Percentiles rank a stretch among this genome's conserved stretches.
phyloP scores from a whole-genome alignment of 2,329 filamentous ascomycete genomes.

The Lecanicillium sp. region DNA sequence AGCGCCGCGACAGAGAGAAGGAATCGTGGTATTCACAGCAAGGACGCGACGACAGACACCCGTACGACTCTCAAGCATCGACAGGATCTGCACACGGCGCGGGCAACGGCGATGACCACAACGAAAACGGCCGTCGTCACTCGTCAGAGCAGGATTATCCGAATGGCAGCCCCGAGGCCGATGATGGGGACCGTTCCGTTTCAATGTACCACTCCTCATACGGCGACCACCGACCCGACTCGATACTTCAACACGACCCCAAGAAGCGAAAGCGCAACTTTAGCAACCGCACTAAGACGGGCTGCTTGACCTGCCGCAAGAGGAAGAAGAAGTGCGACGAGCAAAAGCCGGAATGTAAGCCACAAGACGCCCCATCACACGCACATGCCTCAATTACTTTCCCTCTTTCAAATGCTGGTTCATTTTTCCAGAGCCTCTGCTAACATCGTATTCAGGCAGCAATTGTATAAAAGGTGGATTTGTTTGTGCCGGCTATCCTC shows the following conservation, averaged over 20 bases:
- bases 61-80: slow-evolving; percentile 18
- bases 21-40: slow-evolving; percentile 43
- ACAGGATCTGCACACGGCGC: not conserved
- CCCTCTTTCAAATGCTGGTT: too few species aligned
- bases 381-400: too few species aligned
- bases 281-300: slow-evolving; percentile 92
- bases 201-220: slow-evolving; percentile 34
- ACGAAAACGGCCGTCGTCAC: slow-evolving; percentile 35
- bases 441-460: slow-evolving; percentile 59
- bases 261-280: slow-evolving; percentile 76
- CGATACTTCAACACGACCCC: slow-evolving; percentile 48
- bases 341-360: slow-evolving; percentile 82
- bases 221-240: slow-evolving; percentile 40
- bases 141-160: slow-evolving; percentile 40
- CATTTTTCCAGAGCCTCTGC: too few species aligned
- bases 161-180: slow-evolving; percentile 46
- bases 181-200: slow-evolving; percentile 31
- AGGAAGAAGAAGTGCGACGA: slow-evolving; percentile 99
- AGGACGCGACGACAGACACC: slow-evolving; percentile 40
- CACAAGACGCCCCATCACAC: too few species aligned
- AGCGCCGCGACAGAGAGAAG: slow-evolving; percentile 39
- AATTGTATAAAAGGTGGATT: slow-evolving; percentile 91
- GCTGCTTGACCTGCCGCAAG: slow-evolving; percentile 83
- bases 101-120: slow-evolving; percentile 42
- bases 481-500: slow-evolving; percentile 83